Percentiles rank a stretch among this genome's conserved stretches.
phyloP scores from a whole-genome alignment of 2,329 filamentous ascomycete species.

The Dichotomopilus funicola region DNA sequence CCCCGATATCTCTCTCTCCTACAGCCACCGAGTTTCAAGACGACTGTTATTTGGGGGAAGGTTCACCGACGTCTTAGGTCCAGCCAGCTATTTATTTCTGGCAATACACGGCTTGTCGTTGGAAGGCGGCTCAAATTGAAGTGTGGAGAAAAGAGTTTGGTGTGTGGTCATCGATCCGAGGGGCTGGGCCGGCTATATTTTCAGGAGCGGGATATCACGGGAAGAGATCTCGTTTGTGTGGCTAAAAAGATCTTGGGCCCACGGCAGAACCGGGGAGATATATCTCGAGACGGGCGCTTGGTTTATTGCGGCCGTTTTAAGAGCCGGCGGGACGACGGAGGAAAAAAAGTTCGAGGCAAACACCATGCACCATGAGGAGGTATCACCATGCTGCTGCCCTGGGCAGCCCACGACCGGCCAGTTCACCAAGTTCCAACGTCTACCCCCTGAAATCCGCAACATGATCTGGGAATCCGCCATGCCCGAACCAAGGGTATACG shows the following conservation, averaged over 20 bases:
- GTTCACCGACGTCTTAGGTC: constrained; percentile 17
- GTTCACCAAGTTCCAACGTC: constrained; percentile 28
- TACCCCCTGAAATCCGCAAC: constrained; percentile 40
- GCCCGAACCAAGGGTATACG: constrained; percentile 40
- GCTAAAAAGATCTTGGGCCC: constrained; percentile 10
- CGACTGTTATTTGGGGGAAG: constrained; percentile 7
- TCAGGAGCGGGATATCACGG: constrained; percentile 16
- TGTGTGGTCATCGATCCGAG: constrained; percentile 21
- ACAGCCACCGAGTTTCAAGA: background rate
- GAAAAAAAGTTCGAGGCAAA: background rate
- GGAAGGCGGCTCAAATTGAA: constrained; percentile 21
- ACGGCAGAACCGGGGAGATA: constrained; percentile 9
- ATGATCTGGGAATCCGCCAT: constrained; percentile 42
- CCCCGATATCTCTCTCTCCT: constrained; percentile 13
- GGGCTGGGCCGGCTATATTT: constrained; percentile 25
- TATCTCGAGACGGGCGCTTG: constrained; percentile 8
- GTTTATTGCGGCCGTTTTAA: too few relatives aligned
- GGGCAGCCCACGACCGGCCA: constrained; percentile 14
- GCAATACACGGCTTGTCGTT: constrained; percentile 18
- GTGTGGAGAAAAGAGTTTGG: constrained; percentile 20
- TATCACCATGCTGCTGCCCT: constrained; percentile 15
- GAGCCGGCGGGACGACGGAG: background rate
- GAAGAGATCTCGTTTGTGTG: constrained; percentile 3
- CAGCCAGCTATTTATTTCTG: constrained; percentile 21
- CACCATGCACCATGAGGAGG: constrained; percentile 23